Base-by-base conservation (phyloP, 495 filamentous ascomycete species). In the Podospora didyma region DNA sequence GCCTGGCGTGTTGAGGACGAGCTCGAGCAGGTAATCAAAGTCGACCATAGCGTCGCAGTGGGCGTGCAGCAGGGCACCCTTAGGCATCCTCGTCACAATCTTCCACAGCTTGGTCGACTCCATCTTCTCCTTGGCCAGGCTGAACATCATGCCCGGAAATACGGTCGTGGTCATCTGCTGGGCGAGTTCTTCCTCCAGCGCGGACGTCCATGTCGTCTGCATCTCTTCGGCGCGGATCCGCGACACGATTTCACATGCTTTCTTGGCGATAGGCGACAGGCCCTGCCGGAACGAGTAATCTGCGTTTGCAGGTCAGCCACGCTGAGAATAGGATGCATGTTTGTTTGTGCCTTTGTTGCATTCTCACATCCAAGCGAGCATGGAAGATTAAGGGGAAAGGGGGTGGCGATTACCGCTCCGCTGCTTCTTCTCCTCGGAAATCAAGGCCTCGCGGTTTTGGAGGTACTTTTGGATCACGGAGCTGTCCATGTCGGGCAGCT, bases 31-130 rank as follows among this genome's bases (percentile, higher is more conserved):
- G 70, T 83, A 93, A 57, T 89, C 87, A 46, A 89, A 79, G 64
- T 96, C 89, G 49, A 94, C 87, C 86, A 96, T 93, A 57, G 90
- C 89, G 66, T 94, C 87, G 51, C 94, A 70, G 72, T 97, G 90
- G 7, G 90, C 88, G 72, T 97, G 92, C 51, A 97, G 71, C 9
- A 97, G 78, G 4, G 88, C 84, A 3, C 94, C 94, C 67, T 98
- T 97, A 20, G 94, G 94, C 88, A 98, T 89, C 44, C 73, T 79
- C 48, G 85, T 78, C 3, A 96, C 81, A 52, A 97, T 94, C 58
- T 81, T 80, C 90, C 91, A 97, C 10, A 96, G 78, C 62, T 85
- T 86, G 6, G 89, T 92, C 59, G 78, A 77, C 67, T 93, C 89
- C 84, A 96, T 91, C 10, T 82, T 78, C 21, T 84, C 79, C 67